Conservation (phyloP, 805 yeast genomes). For the Diddensiella caesifluorescens region DNA sequence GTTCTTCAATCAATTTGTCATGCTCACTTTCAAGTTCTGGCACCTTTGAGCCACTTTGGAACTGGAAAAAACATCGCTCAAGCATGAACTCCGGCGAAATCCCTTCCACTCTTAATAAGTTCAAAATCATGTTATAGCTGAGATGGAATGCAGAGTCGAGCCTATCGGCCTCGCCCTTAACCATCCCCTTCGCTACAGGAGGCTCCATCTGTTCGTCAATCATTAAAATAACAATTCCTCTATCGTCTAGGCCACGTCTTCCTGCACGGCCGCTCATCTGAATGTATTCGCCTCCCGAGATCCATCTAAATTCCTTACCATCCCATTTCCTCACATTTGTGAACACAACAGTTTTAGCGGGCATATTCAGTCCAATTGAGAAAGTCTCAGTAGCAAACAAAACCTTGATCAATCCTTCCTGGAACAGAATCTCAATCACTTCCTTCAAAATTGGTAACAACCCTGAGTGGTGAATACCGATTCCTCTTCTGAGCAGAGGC, state of each 20-base stretch:
- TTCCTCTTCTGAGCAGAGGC: conserved; percentile 88
- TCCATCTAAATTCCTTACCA: conserved; percentile 97
- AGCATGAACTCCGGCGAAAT: conserved; percentile 97
- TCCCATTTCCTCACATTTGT: conserved; percentile 98
- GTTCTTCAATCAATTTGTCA: conserved; percentile 36
- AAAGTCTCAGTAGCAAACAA: conserved; percentile 97
- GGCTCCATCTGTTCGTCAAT: conserved; percentile 99
- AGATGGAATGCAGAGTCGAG: conserved; percentile 96
- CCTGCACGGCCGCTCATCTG: conserved; percentile 99
- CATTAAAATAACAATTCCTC: conserved; percentile 99
- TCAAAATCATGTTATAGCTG: conserved; percentile 93
- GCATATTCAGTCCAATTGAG: conserved; percentile 98
- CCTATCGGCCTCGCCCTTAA: conserved; percentile 97
- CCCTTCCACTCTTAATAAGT: conserved; percentile 95
- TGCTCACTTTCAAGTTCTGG: conserved; percentile 73
- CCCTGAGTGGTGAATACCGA: conserved; percentile 98
- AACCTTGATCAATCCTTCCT: conserved; percentile 92
- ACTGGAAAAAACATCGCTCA: conserved; percentile 89
- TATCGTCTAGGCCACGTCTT: conserved; percentile 97
- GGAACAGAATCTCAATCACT: conserved; percentile 92
- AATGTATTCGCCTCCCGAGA: conserved; percentile 98
- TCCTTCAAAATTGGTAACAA: conserved; percentile 88
- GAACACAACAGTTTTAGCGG: conserved; percentile 97
- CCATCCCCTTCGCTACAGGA: conserved; percentile 98
- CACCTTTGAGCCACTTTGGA: conserved; percentile 86